Evolutionary conservation across 148 eudicot species (phyloP).

Genomic region (Chenopodium formosanum): DNA sequence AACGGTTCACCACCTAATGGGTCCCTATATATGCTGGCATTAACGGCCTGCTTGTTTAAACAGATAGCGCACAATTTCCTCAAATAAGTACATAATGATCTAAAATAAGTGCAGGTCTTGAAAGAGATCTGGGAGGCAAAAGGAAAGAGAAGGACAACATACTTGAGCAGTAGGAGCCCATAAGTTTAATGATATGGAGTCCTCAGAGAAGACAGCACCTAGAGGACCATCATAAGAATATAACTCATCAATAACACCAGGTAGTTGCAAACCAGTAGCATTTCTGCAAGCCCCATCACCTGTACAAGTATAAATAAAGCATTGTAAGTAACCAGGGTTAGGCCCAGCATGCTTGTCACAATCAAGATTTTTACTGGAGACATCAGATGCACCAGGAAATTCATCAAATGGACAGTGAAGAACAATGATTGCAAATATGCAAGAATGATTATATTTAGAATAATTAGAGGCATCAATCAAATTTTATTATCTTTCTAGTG

Average conservation of each 20-base stretch:
- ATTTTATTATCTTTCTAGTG: no score
- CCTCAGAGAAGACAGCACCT: constrained; percentile 67
- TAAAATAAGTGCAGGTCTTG: not conserved
- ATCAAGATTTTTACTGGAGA: not conserved
- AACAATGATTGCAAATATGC: not conserved
- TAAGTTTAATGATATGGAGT: constrained; percentile 65
- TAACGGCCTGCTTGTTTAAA: constrained; percentile 48
- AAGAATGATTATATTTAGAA: no score
- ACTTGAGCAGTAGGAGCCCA: constrained; percentile 99
- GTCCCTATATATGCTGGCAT: constrained; percentile 52
- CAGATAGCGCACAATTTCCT: not conserved
- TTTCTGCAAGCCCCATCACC: constrained; percentile 52
- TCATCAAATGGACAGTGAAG: constrained; percentile 4
- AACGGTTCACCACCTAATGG: constrained; percentile 53
- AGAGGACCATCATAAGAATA: constrained; percentile 81
- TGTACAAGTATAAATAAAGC: constrained; percentile 27
- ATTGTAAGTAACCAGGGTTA: not conserved
- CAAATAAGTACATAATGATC: not conserved
- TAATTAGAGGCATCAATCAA: no score
- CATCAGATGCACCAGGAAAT: not conserved
- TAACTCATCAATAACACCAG: constrained; percentile 90
- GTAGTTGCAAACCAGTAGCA: constrained; percentile 83
- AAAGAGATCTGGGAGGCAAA: not conserved
- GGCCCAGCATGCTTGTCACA: not conserved
- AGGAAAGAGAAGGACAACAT: constrained; percentile 15